Evolutionary conservation across 208 protist species (phyloP).

Genomic region (Acanthamoeba sp.): DNA sequence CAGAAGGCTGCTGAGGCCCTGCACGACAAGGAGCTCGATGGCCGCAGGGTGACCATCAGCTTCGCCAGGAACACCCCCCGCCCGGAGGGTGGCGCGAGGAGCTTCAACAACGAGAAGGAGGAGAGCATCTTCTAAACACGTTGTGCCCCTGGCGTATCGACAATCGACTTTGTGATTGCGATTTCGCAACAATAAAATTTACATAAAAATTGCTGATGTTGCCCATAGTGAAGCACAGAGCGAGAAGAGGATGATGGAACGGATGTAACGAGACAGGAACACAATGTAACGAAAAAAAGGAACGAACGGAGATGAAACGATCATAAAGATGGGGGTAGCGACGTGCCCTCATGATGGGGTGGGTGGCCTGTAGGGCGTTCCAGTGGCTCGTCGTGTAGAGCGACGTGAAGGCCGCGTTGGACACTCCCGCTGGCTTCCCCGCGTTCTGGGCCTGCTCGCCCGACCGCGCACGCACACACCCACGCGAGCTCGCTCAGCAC

Average conservation of each 20-base stretch:
- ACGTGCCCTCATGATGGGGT: slow-evolving; percentile 53
- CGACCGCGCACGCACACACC: too few species aligned
- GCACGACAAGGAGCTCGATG: slow-evolving; percentile 57
- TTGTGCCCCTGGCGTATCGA: not conserved
- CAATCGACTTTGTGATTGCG: not conserved
- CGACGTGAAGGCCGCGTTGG: not conserved
- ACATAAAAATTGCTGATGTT: not conserved
- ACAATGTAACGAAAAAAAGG: not conserved
- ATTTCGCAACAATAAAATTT: not conserved
- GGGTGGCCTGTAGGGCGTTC: slow-evolving; percentile 31
- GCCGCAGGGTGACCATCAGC: slow-evolving; percentile 22
- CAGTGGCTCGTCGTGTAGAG: slow-evolving; percentile 43
- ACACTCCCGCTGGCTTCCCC: not conserved
- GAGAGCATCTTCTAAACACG: not conserved
- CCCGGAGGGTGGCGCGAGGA: not conserved
- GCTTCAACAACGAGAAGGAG: not conserved
- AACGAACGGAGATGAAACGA: not conserved
- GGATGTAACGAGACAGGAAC: too few species aligned
- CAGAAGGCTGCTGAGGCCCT: not conserved
- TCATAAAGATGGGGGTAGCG: not conserved
- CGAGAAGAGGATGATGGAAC: not conserved
- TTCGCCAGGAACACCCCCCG: not conserved
- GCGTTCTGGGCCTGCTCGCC: slow-evolving; percentile 25
- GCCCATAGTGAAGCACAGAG: too few species aligned
- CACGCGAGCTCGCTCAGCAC: too few species aligned